Conservation (phyloP, 306 rosid species). For the Cicer judaicum region DNA sequence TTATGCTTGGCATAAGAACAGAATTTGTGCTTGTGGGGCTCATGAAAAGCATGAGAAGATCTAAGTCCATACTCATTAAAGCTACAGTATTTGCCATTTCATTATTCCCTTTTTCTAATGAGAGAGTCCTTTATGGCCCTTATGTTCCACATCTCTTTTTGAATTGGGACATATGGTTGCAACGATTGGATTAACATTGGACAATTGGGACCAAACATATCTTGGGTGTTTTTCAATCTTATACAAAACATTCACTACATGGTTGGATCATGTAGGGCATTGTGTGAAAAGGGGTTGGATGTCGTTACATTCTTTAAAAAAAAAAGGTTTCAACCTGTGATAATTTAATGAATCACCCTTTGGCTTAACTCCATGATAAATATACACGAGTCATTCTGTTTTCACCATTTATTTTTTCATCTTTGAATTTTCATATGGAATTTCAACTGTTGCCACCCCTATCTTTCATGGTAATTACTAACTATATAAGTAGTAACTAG, state of each 20-base stretch:
- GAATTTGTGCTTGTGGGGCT: slow-evolving; percentile 42
- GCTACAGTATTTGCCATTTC: slow-evolving; percentile 8
- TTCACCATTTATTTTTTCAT: neutral
- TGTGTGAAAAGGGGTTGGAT: neutral
- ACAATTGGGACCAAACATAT: neutral
- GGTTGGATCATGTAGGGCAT: slow-evolving; percentile 24
- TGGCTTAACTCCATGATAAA: slow-evolving; percentile 33
- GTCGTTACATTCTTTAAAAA: neutral
- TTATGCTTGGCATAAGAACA: slow-evolving; percentile 26
- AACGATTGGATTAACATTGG: neutral
- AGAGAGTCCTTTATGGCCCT: slow-evolving; percentile 30
- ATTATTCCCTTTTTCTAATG: slow-evolving; percentile 15
- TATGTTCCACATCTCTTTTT: slow-evolving; percentile 29
- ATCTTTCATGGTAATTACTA: neutral
- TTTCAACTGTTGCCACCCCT: slow-evolving; percentile 14
- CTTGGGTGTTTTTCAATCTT: neutral
- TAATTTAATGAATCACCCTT: slow-evolving; percentile 13
- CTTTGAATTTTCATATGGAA: slow-evolving; percentile 30
- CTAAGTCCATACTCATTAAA: neutral
- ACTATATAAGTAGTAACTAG: neutral
- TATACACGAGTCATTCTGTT: slow-evolving; percentile 1
- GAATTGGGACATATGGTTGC: neutral
- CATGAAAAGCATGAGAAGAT: slow-evolving; percentile 28
- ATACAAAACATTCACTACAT: neutral
- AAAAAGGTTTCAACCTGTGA: neutral